phyloP scores from a whole-genome alignment of 768 basidiomycete genomes.

The Boletus tylopilopsis region DNA sequence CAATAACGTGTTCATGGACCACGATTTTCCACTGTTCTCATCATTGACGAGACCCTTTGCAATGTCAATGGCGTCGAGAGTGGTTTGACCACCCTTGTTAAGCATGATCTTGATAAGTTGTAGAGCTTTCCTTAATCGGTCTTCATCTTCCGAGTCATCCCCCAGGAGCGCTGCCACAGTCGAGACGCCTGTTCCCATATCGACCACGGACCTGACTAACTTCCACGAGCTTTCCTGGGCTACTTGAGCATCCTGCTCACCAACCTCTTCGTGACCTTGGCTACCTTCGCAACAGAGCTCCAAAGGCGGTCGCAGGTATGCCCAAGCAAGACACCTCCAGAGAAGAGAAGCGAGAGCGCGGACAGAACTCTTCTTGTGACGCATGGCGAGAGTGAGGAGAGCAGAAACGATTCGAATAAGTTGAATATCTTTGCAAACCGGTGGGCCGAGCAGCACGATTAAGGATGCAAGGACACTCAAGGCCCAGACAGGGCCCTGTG shows the following conservation, averaged over 20 bases:
- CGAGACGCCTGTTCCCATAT: slow-evolving; percentile 56
- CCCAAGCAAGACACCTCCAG: slow-evolving; percentile 68
- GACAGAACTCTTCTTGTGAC: slow-evolving; percentile 60
- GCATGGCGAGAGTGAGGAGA: slow-evolving; percentile 52
- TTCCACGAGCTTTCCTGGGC: slow-evolving; percentile 43
- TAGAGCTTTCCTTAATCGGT: slow-evolving; percentile 42
- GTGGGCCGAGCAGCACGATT: slow-evolving; percentile 61
- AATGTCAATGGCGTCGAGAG: slow-evolving; percentile 53
- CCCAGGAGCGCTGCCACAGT: slow-evolving; percentile 54
- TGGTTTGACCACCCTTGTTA: slow-evolving; percentile 46
- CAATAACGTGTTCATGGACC: slow-evolving; percentile 48
- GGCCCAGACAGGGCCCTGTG: slow-evolving; percentile 79
- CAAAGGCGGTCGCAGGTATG: slow-evolving; percentile 54
- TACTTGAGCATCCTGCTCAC: slow-evolving; percentile 23
- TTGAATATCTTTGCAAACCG: slow-evolving; percentile 42
- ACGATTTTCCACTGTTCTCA: slow-evolving; percentile 34
- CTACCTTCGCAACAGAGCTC: slow-evolving; percentile 21
- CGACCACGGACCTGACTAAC: slow-evolving; percentile 48
- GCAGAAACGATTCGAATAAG: slow-evolving; percentile 45
- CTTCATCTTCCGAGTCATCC: slow-evolving; percentile 37
- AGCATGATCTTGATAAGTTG: slow-evolving; percentile 55
- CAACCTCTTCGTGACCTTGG: slow-evolving; percentile 15
- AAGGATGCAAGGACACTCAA: slow-evolving; percentile 63
- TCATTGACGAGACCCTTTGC: slow-evolving; percentile 39
- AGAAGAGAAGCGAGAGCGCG: slow-evolving; percentile 56